Evolutionary conservation across 2,329 filamentous ascomycete species (phyloP), one percentile per base, ranked within the genome.

Genomic region (Aureobasidium sp.): DNA sequence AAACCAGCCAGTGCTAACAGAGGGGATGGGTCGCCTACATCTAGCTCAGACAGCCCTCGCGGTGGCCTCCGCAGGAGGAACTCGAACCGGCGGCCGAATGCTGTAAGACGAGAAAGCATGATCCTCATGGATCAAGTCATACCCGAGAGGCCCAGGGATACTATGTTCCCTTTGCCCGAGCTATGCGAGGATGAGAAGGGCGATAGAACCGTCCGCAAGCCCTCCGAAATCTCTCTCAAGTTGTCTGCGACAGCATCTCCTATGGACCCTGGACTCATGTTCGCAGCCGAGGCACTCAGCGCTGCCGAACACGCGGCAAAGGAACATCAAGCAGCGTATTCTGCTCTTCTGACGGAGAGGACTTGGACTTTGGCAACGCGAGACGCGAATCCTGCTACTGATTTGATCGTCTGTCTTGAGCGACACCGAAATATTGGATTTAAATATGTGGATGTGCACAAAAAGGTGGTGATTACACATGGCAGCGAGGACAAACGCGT

Each of bases 311-410:
- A 87, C 42, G 84, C 84, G 0, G 87, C 90, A 63, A 85, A 85
- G 66, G 87, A 91, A 70, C 84, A 89, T 7, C 87, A 90, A 70
- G 78, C 81, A 62, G 84, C 82, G 8, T 97, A 96, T 73, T 92
- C 97, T 70, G 85, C 82, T 60, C 86, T 91, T 2, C 82, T 99
- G 15, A 97, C 94, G 0, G 89, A 96, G 68, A 87, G 90, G 12
- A 97, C 97, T 67, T 99, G 94, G 94, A 88, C 93, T 63, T 81
- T 95, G 19, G 91, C 94, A 1, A 97, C 93, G 0, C 88, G 87
- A 0, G 89, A 92, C 54, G 91, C 92, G 1, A 97, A 99, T 71
- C 94, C 94, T 0, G 93, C 94, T 0, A 90, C 96, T 0, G 94
- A 99, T 73, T 78, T 99, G 19, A 79, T 99, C 0, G 89, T 97